Conservation (phyloP, 352 stramenopile species). For the Phytophthora niederhauseri region DNA sequence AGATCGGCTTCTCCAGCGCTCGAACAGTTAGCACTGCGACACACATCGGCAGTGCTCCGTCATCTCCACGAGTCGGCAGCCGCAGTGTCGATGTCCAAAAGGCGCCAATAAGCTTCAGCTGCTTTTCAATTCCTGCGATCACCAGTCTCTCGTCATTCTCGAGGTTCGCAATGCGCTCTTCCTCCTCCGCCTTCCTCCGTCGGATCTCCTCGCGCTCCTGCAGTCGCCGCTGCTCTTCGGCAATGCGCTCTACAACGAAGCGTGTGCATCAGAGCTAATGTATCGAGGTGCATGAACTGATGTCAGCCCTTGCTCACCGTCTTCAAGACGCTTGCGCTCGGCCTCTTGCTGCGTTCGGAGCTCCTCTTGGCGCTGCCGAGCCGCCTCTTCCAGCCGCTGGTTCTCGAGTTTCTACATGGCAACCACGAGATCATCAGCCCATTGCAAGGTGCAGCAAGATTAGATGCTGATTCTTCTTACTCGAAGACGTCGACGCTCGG, state of each 20-base stretch:
- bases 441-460: not conserved
- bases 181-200: slow-evolving; percentile 36
- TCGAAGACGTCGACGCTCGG: slow-evolving; percentile 46
- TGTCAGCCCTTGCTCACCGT: slow-evolving; percentile 36
- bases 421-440: slow-evolving; percentile 4
- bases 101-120: slow-evolving; percentile 51
- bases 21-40: slow-evolving; percentile 29
- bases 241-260: slow-evolving; percentile 39
- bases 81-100: slow-evolving; percentile 52
- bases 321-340: slow-evolving; percentile 49
- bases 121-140: slow-evolving; percentile 48
- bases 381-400: slow-evolving; percentile 64
- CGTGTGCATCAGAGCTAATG: not conserved
- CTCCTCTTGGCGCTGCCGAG: slow-evolving; percentile 53
- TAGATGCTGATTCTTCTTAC: slow-evolving; percentile 21
- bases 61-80: slow-evolving; percentile 8
- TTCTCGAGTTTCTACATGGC: slow-evolving; percentile 72
- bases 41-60: slow-evolving; percentile 28
- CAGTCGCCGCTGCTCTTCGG: slow-evolving; percentile 38
- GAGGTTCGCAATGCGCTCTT: slow-evolving; percentile 47
- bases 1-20: slow-evolving; percentile 36
- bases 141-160: slow-evolving; percentile 43
- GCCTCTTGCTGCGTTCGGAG: slow-evolving; percentile 44
- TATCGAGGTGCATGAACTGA: not conserved
- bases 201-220: slow-evolving; percentile 40